These are phyloP conservation scores for Henckelia pumila DNA, from an alignment of 257 asterid species.

Conservation along the genomic window DNA sequence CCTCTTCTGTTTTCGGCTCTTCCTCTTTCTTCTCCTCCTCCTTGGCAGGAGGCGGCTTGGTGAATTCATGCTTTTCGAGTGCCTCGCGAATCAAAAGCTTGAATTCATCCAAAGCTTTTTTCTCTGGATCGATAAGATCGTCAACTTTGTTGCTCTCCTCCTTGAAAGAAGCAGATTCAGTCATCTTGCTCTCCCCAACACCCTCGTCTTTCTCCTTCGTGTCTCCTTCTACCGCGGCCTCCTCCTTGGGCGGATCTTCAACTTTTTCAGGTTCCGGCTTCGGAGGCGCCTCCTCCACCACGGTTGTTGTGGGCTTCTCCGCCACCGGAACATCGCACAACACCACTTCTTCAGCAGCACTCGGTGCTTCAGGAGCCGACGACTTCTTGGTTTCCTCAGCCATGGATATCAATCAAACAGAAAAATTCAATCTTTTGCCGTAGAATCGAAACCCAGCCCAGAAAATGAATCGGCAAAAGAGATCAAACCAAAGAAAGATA, in stretches of 20 bases:
- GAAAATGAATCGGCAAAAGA: no score
- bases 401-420: conserved; percentile 28
- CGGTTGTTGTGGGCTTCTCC: conserved; percentile 34
- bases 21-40: conserved; percentile 22
- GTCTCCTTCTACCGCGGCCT: conserved; percentile 16
- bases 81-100: conserved; percentile 55
- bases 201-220: conserved; percentile 24
- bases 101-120: conserved; percentile 61
- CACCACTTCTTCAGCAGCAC: conserved; percentile 32
- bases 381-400: conserved; percentile 49
- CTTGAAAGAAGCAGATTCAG: conserved; percentile 55
- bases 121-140: conserved; percentile 59
- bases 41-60: conserved; percentile 43
- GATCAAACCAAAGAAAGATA: background rate
- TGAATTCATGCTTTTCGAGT: conserved; percentile 54
- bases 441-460: no score
- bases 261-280: conserved; percentile 30
- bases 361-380: no score
- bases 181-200: conserved; percentile 29
- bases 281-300: conserved; percentile 31
- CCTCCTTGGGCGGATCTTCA: conserved; percentile 31
- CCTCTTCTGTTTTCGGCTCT: background rate
- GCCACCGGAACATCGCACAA: conserved; percentile 36
- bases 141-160: conserved; percentile 72
- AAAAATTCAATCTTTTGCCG: no score